Base-by-base conservation (phyloP, 495 filamentous ascomycete species). In the Rusavskia elegans region DNA sequence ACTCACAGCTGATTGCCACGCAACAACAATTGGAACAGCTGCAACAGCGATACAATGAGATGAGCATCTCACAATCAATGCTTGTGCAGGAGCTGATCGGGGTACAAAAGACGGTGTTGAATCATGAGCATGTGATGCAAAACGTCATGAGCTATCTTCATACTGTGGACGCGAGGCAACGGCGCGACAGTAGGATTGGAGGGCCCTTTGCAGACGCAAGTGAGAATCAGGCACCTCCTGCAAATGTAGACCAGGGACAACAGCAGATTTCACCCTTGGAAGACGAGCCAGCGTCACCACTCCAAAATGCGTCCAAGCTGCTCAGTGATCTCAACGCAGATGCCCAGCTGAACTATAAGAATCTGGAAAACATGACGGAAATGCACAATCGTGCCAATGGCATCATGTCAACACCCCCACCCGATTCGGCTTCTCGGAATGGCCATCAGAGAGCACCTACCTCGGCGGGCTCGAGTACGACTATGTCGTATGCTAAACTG, bases 221-320 rank as follows among this genome's bases (percentile, higher is more conserved):
- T 45, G 55, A 57, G 21, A 54, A 45, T 53, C 55, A 55, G 5
- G 56, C 56, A 16, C 59, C 58, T 8, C 53, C 64, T 20, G 49
- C 55, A 32, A 59, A 53, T 30, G 55, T 59, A 29, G 63, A 62
- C 27, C 41, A 54, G 52, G 52, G 40, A 51, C 66, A 53, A 41
- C 66, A 67, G 39, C 74, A 71, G 52, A 66, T 73, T 7, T 64
- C 64, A 35, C 62, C 64, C 7, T 68, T 66, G 53, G 80, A 85
- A 48, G 85, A 90, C 57, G 80, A 83, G 50, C 83, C 83, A 11
- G 83, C 87, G 23, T 83, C 85, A 19, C 87, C 90, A 53, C 67
- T 95, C 56, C 85, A 93, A 57, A 80, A 93, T 51, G 89, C 90
- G n/a, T 81, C 87, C 10, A 89, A 95, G 61, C 78, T 96, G 19